Base-by-base conservation (phyloP, 768 basidiomycete species). In the Inosperma sp. region DNA sequence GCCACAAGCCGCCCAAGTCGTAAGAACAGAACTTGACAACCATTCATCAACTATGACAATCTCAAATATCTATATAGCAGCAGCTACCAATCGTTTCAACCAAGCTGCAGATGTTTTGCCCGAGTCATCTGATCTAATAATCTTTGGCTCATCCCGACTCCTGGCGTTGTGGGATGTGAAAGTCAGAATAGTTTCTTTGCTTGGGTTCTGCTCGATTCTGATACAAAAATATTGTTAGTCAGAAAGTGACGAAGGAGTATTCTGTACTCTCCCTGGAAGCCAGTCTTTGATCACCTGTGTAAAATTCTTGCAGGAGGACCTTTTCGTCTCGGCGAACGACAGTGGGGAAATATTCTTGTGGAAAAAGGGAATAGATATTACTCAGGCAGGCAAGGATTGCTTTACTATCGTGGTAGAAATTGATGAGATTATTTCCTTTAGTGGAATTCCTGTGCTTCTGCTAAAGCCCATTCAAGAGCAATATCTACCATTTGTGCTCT, bases 271-370 rank as follows among this genome's bases (percentile, higher is more conserved):
- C 5, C 78, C 83, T 1, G 91, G 84, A 3, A 92, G 94, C 60
- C 67, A 79, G 39, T 82, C 81, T 8, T 61, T 80, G 14, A 79
- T 98, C 17, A 93, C 93, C 17, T 86, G 82, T 39, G 76, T 93
- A 37, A 81, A 81, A 37, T 93, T 92, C 60, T 56, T 84, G 6
- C 62, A 69, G 4, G 66, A 77, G 13, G 66, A 74, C 7, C 41
- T 66, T 4, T 71, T 97, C 51, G 68, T 84, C 30, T 86, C 82
- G 43, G 88, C 84, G 41, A 93, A 96, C 65, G 83, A 89, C 50
- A 75, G 74, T 52, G 95, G 95, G 2, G 64, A 66, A 7, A 59
- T 93, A 9, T 72, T 75, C 30, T 64, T 80, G 27, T 95, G 93
- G 93, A 70, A 64, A 55, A 64, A 67, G 60, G 58, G 62, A 62